These are phyloP conservation scores for Rubia balearica DNA, from an alignment of 305 asterid species.

Conservation along the genomic window DNA sequence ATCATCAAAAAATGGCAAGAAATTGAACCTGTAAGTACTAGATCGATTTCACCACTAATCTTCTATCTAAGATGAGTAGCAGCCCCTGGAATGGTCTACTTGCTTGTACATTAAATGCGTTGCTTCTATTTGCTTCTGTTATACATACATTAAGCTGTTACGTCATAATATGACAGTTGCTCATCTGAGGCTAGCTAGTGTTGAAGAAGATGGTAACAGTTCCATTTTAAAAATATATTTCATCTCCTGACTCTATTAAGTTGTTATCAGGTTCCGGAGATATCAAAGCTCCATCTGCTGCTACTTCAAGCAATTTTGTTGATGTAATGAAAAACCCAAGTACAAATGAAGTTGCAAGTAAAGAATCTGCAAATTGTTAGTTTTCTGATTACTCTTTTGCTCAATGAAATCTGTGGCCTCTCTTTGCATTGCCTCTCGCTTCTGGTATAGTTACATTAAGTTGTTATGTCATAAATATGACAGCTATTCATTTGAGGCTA, in stretches of 20 bases:
- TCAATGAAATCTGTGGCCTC: not conserved
- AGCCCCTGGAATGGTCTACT: not conserved
- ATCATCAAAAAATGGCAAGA: not conserved
- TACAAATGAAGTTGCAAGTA: constrained; percentile 1
- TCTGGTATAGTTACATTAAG: not conserved
- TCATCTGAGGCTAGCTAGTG: not conserved
- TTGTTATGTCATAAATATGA: not conserved
- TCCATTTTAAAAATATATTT: not conserved
- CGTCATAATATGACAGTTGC: not conserved
- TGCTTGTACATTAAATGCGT: not conserved
- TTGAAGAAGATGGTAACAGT: not conserved
- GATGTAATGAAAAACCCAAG: not conserved
- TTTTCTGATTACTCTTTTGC: not conserved
- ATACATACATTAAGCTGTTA: not conserved
- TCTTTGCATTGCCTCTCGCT: not conserved
- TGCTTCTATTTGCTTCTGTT: not conserved
- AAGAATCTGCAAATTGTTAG: constrained; percentile 4
- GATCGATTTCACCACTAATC: not conserved
- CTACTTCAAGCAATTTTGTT: constrained; percentile 2
- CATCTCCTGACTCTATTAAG: not conserved
- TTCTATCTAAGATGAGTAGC: not conserved
- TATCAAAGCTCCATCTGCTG: not conserved
- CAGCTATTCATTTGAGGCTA: not conserved
- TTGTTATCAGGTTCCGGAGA: constrained; percentile 12
- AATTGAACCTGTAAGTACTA: not conserved